Conservation (phyloP, 1,139 yeast genomes). For the Blastobotrys persicus region DNA sequence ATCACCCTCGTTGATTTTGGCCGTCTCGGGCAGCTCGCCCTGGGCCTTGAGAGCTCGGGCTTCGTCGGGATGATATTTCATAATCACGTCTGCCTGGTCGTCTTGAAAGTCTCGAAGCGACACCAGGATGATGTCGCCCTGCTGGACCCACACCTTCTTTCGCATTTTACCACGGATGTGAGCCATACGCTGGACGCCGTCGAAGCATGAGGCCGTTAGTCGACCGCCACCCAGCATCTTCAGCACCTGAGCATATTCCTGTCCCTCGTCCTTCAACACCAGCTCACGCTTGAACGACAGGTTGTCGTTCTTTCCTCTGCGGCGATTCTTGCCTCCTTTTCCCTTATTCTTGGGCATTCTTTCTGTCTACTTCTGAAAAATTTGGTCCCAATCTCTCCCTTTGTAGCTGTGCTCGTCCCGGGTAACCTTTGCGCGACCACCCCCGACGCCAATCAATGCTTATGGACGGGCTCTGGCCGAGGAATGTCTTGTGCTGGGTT, state of each 20-base stretch:
- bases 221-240: conserved; percentile 99
- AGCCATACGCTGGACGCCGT: conserved; percentile 89
- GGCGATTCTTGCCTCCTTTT: conserved; percentile 71
- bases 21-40: conserved; percentile 94
- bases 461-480: too few relatives aligned
- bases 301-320: conserved; percentile 98
- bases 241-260: conserved; percentile 96
- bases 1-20: conserved; percentile 96
- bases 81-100: conserved; percentile 96
- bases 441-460: neutral
- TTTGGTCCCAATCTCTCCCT: conserved; percentile 1
- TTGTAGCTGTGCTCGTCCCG: neutral
- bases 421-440: neutral
- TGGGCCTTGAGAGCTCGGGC: conserved; percentile 93
- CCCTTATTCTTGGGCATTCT: conserved; percentile 56
- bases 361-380: conserved; percentile 1
- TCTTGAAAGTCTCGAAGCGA: conserved; percentile 98
- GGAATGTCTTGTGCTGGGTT: too few relatives aligned
- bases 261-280: conserved; percentile 90
- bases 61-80: conserved; percentile 95
- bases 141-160: conserved; percentile 99
- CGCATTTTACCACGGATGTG: conserved; percentile 98
- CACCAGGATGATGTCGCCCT: conserved; percentile 94
- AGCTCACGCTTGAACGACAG: conserved; percentile 93
- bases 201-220: conserved; percentile 92